phyloP scores from a whole-genome alignment of 1,139 yeast species.

The Wickerhamomyces sp. region DNA sequence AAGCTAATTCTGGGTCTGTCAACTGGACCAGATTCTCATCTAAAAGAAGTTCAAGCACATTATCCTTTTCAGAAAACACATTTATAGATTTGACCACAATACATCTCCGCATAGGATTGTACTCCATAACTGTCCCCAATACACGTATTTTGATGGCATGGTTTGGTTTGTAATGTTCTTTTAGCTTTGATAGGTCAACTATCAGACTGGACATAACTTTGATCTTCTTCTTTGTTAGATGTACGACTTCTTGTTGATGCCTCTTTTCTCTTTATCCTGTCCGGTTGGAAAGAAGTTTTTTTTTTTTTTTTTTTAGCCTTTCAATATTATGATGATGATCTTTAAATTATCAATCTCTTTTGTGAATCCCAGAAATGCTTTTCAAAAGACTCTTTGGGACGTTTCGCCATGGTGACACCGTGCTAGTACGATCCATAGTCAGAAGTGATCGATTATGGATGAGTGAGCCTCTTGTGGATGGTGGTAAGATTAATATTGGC shows the following conservation, averaged over 20 bases:
- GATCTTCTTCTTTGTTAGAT: no score
- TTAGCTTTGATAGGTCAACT: constrained; percentile 10
- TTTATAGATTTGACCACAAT: constrained; percentile 12
- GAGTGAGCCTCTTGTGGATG: constrained; percentile 20
- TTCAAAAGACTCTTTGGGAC: not conserved
- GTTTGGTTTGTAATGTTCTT: constrained; percentile 8
- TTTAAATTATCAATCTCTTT: no score
- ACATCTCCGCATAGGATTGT: constrained; percentile 17
- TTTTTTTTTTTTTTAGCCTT: not conserved
- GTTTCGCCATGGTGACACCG: constrained; percentile 7
- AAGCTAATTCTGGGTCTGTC: constrained; percentile 14
- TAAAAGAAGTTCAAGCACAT: constrained; percentile 8
- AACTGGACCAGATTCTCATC: constrained; percentile 8
- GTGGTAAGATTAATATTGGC: constrained; percentile 16
- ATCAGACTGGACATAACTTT: constrained; percentile 15
- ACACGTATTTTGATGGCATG: constrained; percentile 23
- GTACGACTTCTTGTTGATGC: no score
- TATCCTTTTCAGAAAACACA: constrained; percentile 5
- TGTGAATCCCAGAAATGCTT: not conserved
- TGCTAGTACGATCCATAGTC: constrained; percentile 14
- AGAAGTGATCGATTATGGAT: constrained; percentile 22
- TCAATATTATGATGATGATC: no score
- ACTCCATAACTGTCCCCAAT: constrained; percentile 25
- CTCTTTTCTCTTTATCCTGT: not conserved
- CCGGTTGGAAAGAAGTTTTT: not conserved